Base-by-base conservation (phyloP, 179 eudicot species). In the Heliamphora ciliata region DNA sequence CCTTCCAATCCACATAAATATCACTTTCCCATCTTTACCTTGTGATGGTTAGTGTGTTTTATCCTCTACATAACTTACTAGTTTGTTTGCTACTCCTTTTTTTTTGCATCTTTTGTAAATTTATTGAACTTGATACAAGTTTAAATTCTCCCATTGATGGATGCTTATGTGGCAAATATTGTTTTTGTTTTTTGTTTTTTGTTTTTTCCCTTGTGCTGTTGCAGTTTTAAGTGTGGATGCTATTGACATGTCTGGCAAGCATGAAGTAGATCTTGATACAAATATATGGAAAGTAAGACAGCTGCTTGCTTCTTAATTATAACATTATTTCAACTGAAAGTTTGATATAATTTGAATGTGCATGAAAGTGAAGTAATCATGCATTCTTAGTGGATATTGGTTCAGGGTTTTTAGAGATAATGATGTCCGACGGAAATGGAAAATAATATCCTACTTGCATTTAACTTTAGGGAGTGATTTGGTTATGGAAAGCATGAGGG, bases 231-330 rank as follows among this genome's bases (percentile, higher is more conserved):
- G 99, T 73, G 94, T 96, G 81, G 99, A 96, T 91, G 98, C 99
- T 80, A 91, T 96, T 79, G 99, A 96, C 83, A 91, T 96, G 98
- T 96, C 99, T n/a, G 99, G 99, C 82, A 96, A 96, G 91, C 99
- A 96, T 84, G 99, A 96, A 88, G 99, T 96, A 84, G 99, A 96
- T 88, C 94, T 96, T 74, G 98, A 94, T 86, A 96, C 99, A 77
- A 96, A 89, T 81, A 92, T 96, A 77, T 96, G 99, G 99, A 96
- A 96, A 87, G 99, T 94, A 89, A 82, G 93, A 80, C 48, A 61
- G 67, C 59, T 77, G 18, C 47, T 56, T 40, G 52, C 4, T 79
- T 79, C 59, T 54, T 48, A 4, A 24, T 13, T 13, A 52, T 8
- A 66, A 48, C 51, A 52, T 66, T n/a, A 6, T 74, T 40, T 13